These are phyloP conservation scores for Dothiorella sarmentorum DNA, from an alignment of 2,329 filamentous ascomycete genomes.

Conservation along the genomic window DNA sequence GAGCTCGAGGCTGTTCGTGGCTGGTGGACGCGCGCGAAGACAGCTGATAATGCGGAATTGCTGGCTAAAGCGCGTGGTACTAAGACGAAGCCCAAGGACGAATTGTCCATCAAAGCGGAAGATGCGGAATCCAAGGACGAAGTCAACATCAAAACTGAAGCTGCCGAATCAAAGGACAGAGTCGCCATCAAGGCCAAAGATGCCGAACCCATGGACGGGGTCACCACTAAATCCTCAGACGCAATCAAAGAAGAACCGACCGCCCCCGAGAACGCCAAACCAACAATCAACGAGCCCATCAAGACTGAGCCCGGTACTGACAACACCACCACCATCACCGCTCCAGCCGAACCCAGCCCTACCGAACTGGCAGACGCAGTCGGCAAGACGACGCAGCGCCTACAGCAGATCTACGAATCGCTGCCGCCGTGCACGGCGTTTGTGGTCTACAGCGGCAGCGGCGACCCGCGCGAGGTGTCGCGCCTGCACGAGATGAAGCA, in stretches of 20 bases:
- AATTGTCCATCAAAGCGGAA: too few species aligned
- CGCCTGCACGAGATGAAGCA: constrained; percentile 56
- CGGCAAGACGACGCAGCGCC: constrained; percentile 48
- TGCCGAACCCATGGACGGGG: too few species aligned
- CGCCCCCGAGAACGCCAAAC: too few species aligned
- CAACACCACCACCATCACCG: not conserved
- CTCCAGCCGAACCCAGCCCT: constrained; percentile 5
- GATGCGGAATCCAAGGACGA: too few species aligned
- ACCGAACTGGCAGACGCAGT: constrained; percentile 45
- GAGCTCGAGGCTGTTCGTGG: constrained; percentile 59
- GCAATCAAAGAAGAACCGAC: not conserved
- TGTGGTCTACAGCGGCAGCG: constrained; percentile 62
- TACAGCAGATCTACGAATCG: constrained; percentile 52
- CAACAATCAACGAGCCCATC: not conserved
- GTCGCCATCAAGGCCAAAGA: too few species aligned
- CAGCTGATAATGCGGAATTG: constrained; percentile 32
- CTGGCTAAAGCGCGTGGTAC: constrained; percentile 10
- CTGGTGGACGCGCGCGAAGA: constrained; percentile 56
- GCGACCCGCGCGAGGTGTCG: constrained; percentile 56
- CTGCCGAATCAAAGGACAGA: too few species aligned
- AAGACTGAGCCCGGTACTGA: not conserved
- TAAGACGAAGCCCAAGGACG: not conserved
- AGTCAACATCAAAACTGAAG: too few species aligned
- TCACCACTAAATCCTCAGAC: too few species aligned
- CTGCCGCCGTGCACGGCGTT: constrained; percentile 59